Evolutionary conservation across 805 yeast species (phyloP).

Genomic region (Candida patagonica): DNA sequence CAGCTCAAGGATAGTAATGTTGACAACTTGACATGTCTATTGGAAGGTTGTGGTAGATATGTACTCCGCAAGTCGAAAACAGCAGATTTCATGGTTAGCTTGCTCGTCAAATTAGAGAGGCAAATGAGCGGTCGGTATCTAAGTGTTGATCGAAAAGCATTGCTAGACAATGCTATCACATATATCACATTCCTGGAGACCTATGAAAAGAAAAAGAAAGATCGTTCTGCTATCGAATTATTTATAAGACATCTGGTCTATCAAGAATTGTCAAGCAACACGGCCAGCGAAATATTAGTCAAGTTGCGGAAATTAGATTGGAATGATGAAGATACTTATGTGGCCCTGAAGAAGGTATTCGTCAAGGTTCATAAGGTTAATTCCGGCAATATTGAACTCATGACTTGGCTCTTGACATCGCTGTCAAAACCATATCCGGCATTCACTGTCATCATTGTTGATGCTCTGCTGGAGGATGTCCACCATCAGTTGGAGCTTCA

Average conservation of each 20-base stretch:
- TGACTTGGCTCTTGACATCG: constrained; percentile 41
- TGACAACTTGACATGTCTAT: constrained; percentile 58
- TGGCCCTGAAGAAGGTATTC: constrained; percentile 36
- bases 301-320: constrained; percentile 40
- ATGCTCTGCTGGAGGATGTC: constrained; percentile 55
- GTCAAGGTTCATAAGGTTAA: constrained; percentile 52
- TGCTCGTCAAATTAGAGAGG: constrained; percentile 47
- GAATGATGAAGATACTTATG: constrained; percentile 29
- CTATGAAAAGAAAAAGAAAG: constrained; percentile 13
- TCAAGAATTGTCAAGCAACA: constrained; percentile 37
- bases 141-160: constrained; percentile 45
- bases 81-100: constrained; percentile 47
- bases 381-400: constrained; percentile 42
- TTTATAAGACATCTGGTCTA: constrained; percentile 45
- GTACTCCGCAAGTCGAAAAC: constrained; percentile 51
- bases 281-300: constrained; percentile 29
- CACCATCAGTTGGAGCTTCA: constrained; percentile 57
- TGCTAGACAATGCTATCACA: constrained; percentile 40
- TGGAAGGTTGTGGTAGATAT: constrained; percentile 65
- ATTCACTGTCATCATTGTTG: constrained; percentile 43
- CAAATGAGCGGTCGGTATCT: constrained; percentile 42
- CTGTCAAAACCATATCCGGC: constrained; percentile 30
- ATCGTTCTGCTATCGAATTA: constrained; percentile 21
- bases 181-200: constrained; percentile 28
- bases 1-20: constrained; percentile 48